Base-by-base conservation (phyloP, 2,329 filamentous ascomycete species). In the Ophiostoma novo-ulmi region DNA sequence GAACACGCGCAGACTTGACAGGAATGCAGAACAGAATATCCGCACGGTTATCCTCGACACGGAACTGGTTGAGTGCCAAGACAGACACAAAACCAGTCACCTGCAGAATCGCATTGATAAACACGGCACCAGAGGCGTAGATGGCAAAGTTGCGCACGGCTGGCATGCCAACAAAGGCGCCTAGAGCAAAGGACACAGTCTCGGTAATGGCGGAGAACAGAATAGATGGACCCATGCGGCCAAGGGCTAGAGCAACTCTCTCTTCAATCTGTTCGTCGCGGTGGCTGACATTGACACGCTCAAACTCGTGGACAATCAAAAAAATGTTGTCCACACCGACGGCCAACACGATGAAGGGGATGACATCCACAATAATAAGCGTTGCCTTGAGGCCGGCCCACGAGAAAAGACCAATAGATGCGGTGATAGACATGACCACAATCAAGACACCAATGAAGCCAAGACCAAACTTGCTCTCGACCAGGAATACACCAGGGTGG, bases 241-340 rank as follows among this genome's bases (percentile, higher is more conserved):
- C 94, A n/a, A 98, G 84, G 2, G 95, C 92, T 76, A 91, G 90
- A 6, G 93, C 91, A 70, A 98, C 89, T 36, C 95, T 88, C 76
- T 94, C 89, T 75, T 97, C 91, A 2, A 99, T 90, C 78, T 91
- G 86, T 73, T 94, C 91, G 76, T 98, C 94, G 0, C 94, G 93
- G 76, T 97, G 91, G 78, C 91, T 97, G 75, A 93, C 82, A 76
- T 99, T 99, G 78, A 97, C 91, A 39, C 95, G 87, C 78, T 99
- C 95, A 72, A 99, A 97, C 80, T 99, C 95, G 80, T 99, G 95
- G 0, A 99, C 95, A 72, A 99, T 97, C 70, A 99, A 83, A 81
- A 99, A 99, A 76, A 99, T 98, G 77, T 99, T 99, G 84, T 99
- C 95, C 2, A 99, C 96, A 65, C 95, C 95, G 38, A 99, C 94